Conservation (phyloP, 768 basidiomycete species). For the Ramaria sp. region DNA sequence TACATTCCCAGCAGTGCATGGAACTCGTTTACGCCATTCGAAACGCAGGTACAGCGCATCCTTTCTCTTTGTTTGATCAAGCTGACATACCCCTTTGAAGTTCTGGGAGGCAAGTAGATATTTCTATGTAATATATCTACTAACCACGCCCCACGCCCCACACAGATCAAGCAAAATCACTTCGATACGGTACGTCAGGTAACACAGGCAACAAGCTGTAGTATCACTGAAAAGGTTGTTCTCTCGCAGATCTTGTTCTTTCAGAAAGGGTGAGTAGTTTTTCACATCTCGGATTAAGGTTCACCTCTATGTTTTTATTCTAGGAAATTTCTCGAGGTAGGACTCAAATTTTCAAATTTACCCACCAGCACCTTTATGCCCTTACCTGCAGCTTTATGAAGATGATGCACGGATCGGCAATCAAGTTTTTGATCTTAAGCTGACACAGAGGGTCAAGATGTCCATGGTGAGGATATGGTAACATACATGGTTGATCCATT, state of each 20-base stretch:
- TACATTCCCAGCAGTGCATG: slow-evolving; percentile 68
- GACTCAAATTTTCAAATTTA: not conserved
- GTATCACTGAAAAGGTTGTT: not conserved
- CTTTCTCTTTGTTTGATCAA: not conserved
- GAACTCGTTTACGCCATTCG: slow-evolving; percentile 86
- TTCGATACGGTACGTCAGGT: slow-evolving; percentile 67
- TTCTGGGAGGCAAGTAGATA: slow-evolving; percentile 52
- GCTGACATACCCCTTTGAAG: slow-evolving; percentile 22
- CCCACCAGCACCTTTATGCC: not conserved
- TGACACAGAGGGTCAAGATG: slow-evolving; percentile 93
- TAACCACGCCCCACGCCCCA: slow-evolving; percentile 4
- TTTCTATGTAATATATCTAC: not conserved
- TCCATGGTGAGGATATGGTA: slow-evolving; percentile 60
- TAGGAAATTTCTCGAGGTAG: slow-evolving; percentile 74
- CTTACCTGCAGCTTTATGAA: slow-evolving; percentile 58
- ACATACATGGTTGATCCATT: not conserved
- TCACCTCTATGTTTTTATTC: not conserved
- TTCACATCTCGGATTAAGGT: not conserved
- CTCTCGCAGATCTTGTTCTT: slow-evolving; percentile 73
- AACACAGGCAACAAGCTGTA: slow-evolving; percentile 2
- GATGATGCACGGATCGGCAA: slow-evolving; percentile 92
- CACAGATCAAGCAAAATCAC: slow-evolving; percentile 93
- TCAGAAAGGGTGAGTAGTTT: slow-evolving; percentile 74
- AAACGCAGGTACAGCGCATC: slow-evolving; percentile 55
- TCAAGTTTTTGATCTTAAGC: slow-evolving; percentile 88